A percentile compares a stretch with the other conserved stretches of the same genome.
These are phyloP conservation scores for Sporobolomyces phaffii DNA, from an alignment of 768 basidiomycete species.

Conservation along the genomic window DNA sequence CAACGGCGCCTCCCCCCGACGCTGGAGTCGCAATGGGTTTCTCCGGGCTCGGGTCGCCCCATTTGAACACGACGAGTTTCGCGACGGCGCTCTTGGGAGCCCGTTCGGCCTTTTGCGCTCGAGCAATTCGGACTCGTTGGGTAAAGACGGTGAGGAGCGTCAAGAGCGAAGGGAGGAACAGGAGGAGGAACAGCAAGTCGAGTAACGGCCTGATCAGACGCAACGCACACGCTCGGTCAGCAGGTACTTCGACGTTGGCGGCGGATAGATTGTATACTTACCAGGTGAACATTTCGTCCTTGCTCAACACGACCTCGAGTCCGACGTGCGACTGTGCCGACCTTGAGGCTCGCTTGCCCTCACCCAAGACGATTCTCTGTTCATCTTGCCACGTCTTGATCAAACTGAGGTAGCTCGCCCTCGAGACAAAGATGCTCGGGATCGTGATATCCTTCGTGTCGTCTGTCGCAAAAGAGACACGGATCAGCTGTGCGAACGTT, in stretches of 20 bases:
- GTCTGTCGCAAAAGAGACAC: conserved; percentile 46
- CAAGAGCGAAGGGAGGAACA: conserved; percentile 81
- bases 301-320: conserved; percentile 45
- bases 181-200: conserved; percentile 58
- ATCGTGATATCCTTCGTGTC: conserved; percentile 80
- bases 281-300: conserved; percentile 65
- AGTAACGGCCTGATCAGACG: conserved; percentile 45
- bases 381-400: conserved; percentile 30
- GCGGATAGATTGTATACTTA: too few species aligned
- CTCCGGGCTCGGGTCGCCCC: conserved; percentile 50
- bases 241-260: too few species aligned
- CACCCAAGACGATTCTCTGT: conserved; percentile 60
- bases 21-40: conserved; percentile 49
- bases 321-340: too few species aligned
- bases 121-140: conserved; percentile 75
- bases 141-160: conserved; percentile 83
- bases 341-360: too few species aligned
- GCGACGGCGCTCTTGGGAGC: conserved; percentile 75
- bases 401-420: conserved; percentile 68
- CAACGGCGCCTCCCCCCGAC: conserved; percentile 10
- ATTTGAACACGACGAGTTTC: conserved; percentile 71
- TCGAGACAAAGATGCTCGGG: conserved; percentile 80
- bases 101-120: conserved; percentile 61
- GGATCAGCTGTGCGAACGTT: neutral
- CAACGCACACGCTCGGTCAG: too few species aligned